These are phyloP conservation scores for Melampsora allii-populina DNA, from an alignment of 1,284 basidiomycete genomes.

Conservation along the genomic window DNA sequence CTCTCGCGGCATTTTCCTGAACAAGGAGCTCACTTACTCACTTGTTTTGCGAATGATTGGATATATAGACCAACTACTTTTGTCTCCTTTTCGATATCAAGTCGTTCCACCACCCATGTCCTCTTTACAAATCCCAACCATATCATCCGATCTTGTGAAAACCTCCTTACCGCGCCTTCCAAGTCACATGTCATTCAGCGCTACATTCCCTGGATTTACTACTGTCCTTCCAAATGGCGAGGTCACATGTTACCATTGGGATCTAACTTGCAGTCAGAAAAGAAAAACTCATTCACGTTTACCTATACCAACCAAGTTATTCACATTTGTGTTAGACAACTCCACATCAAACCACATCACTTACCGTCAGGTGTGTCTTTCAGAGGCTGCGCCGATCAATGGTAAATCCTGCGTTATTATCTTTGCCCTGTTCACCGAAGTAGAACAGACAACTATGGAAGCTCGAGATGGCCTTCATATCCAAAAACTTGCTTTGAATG, in stretches of 20 bases:
- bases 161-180: conserved; percentile 57
- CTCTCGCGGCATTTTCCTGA: not conserved
- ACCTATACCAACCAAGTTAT: not conserved
- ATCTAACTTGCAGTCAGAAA: conserved; percentile 10
- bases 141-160: conserved; percentile 12
- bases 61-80: conserved; percentile 63
- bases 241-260: conserved; percentile 63
- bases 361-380: conserved; percentile 5
- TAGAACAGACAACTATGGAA: not conserved
- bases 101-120: conserved; percentile 96
- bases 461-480: not conserved
- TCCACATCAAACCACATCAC: not conserved
- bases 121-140: conserved; percentile 62
- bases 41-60: conserved; percentile 12
- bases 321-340: not conserved
- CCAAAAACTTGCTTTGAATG: not conserved
- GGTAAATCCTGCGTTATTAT: not conserved
- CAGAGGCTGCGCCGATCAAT: not conserved
- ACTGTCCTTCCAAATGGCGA: conserved; percentile 60
- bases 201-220: conserved; percentile 62
- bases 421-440: not conserved
- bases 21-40: not conserved
- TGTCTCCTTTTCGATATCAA: conserved; percentile 89
- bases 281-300: not conserved
- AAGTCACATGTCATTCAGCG: conserved; percentile 65